Percentiles rank a stretch among this genome's conserved stretches.
phyloP scores from a whole-genome alignment of 441 rosid species.

The Omphalea diandra region DNA sequence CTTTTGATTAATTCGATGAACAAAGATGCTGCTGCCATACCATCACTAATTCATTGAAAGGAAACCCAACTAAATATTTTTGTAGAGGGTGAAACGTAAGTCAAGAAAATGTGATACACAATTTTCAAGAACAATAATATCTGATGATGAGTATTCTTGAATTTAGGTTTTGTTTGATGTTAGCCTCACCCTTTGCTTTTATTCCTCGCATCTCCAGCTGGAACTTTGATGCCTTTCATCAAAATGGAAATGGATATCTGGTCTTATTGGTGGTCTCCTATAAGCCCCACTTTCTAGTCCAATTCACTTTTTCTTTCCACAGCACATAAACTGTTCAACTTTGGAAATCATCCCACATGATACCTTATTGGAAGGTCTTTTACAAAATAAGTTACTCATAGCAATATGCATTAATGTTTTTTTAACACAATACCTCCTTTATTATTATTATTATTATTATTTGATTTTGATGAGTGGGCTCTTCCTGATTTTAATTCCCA shows the following conservation, averaged over 20 bases:
- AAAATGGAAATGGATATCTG: background rate
- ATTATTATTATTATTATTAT: no score
- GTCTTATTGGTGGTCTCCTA: no score
- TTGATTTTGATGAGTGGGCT: background rate
- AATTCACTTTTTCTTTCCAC: slow-evolving; percentile 1
- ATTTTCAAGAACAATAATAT: no score
- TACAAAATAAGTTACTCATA: no score
- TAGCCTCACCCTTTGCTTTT: background rate
- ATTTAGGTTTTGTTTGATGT: background rate
- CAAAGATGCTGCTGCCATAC: no score
- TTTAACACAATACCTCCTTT: no score
- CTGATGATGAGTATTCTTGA: background rate
- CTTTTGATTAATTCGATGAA: no score
- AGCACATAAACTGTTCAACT: no score
- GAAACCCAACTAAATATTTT: no score
- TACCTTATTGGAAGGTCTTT: background rate
- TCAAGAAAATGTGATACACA: no score
- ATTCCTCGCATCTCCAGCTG: background rate
- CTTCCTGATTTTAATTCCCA: background rate
- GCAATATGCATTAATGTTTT: background rate
- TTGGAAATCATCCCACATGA: background rate
- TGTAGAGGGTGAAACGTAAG: no score
- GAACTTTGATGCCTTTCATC: background rate
- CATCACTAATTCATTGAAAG: no score
- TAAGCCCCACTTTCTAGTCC: background rate